phyloP scores from a whole-genome alignment of 495 filamentous ascomycete species.

The Podospora bellae-mahoneyi region DNA sequence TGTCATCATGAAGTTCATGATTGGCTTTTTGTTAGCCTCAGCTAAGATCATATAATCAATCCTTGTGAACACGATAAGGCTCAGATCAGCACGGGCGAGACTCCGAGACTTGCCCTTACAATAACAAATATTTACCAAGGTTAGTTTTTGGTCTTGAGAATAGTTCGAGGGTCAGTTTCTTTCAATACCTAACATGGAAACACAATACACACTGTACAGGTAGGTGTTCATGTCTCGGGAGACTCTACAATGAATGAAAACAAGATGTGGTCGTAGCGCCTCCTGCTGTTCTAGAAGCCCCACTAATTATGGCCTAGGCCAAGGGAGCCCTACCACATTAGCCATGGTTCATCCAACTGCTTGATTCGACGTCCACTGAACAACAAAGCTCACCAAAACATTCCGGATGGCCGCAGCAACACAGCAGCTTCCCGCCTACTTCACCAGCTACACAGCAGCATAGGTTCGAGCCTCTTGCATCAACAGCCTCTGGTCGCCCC shows the following conservation, averaged over 20 bases:
- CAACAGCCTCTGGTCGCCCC: background rate
- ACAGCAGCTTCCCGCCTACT: background rate
- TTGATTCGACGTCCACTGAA: slow-evolving; percentile 1
- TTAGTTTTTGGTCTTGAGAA: no score
- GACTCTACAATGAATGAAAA: background rate
- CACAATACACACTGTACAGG: background rate
- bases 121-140: no score
- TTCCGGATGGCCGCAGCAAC: background rate
- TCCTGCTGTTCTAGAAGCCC: background rate
- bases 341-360: slow-evolving; percentile 4
- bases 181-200: no score
- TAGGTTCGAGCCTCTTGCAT: background rate
- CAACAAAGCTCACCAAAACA: background rate
- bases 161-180: no score
- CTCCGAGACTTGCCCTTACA: no score
- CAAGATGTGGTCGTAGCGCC: background rate
- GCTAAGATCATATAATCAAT: background rate
- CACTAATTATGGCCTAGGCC: background rate
- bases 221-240: background rate
- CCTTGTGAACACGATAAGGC: background rate
- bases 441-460: background rate
- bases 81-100: background rate
- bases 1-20: background rate
- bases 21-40: background rate
- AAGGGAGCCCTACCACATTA: background rate